phyloP scores from a whole-genome alignment of 1,284 basidiomycete species.

The Ceratobasidium theobromae region DNA sequence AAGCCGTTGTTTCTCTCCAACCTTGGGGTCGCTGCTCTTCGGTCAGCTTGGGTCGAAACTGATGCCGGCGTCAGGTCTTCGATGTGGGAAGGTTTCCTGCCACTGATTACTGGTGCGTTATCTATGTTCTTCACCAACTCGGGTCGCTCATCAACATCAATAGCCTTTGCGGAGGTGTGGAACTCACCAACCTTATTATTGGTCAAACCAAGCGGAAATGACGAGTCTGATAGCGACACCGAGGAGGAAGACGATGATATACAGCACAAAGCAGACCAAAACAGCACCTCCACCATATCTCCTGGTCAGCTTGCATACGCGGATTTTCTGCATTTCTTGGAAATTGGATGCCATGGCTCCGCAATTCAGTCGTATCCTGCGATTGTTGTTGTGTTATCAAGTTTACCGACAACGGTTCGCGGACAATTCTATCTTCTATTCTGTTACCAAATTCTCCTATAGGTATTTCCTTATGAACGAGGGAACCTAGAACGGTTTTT shows the following conservation, averaged over 20 bases:
- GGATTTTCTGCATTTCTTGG: conserved; percentile 75
- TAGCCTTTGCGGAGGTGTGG: conserved; percentile 69
- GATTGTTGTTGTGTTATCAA: conserved; percentile 74
- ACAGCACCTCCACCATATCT: neutral
- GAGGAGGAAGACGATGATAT: conserved; percentile 40
- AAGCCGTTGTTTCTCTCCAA: conserved; percentile 7
- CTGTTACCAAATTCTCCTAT: neutral
- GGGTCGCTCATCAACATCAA: neutral
- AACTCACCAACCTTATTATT: conserved; percentile 41
- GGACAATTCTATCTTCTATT: conserved; percentile 28
- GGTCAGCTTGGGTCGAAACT: conserved; percentile 75
- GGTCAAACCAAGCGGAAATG: conserved; percentile 35
- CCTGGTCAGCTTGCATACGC: conserved; percentile 51
- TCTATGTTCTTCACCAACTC: conserved; percentile 13
- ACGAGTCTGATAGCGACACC: conserved; percentile 44
- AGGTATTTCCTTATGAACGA: conserved; percentile 44
- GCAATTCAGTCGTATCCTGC: conserved; percentile 75
- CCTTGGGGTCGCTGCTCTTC: conserved; percentile 54
- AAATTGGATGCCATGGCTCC: conserved; percentile 72
- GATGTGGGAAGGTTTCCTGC: conserved; percentile 71
- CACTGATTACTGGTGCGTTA: conserved; percentile 67
- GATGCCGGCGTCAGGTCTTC: conserved; percentile 64
- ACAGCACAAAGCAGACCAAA: conserved; percentile 29
- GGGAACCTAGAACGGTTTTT: conserved; percentile 54
- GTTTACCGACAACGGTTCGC: conserved; percentile 65